phyloP scores from a whole-genome alignment of 495 filamentous ascomycete genomes.

The Neurospora terricola region DNA sequence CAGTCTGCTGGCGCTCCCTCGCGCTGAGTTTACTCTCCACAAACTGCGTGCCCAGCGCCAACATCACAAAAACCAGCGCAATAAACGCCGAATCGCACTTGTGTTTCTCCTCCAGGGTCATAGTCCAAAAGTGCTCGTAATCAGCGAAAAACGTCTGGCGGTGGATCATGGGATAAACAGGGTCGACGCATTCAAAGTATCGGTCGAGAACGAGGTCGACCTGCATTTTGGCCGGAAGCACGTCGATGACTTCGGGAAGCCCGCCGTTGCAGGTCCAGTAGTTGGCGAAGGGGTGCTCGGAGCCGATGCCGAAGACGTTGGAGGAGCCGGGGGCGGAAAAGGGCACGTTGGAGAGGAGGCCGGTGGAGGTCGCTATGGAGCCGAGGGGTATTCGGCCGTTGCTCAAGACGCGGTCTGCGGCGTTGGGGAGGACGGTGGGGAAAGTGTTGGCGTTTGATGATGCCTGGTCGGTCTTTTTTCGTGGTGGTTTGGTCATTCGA shows the following conservation, averaged over 20 bases:
- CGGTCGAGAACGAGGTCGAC: constrained; percentile 58
- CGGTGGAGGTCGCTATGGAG: constrained; percentile 40
- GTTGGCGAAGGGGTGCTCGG: constrained; percentile 60
- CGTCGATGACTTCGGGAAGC: constrained; percentile 56
- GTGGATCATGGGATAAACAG: constrained; percentile 64
- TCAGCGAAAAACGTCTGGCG: constrained; percentile 56
- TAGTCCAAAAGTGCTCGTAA: constrained; percentile 60
- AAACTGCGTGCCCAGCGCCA: constrained; percentile 66
- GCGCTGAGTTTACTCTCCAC: constrained; percentile 42
- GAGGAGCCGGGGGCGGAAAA: constrained; percentile 51
- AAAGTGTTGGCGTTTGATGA: constrained; percentile 10
- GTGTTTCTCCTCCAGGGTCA: constrained; percentile 39
- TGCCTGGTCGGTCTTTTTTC: constrained; percentile 23
- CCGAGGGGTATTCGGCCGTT: constrained; percentile 26
- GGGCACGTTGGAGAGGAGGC: constrained; percentile 57
- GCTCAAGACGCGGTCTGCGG: constrained; percentile 34
- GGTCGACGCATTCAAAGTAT: constrained; percentile 66
- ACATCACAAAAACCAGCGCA: constrained; percentile 56
- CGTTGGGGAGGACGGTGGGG: constrained; percentile 28
- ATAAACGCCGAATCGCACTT: constrained; percentile 49
- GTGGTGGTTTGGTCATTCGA: constrained; percentile 49
- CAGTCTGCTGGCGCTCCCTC: constrained; percentile 51
- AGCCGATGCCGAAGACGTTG: constrained; percentile 59
- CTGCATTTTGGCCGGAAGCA: constrained; percentile 60
- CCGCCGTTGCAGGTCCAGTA: constrained; percentile 70